These are phyloP conservation scores for Xylaria castorea DNA, from an alignment of 495 filamentous ascomycete species.

Conservation along the genomic window DNA sequence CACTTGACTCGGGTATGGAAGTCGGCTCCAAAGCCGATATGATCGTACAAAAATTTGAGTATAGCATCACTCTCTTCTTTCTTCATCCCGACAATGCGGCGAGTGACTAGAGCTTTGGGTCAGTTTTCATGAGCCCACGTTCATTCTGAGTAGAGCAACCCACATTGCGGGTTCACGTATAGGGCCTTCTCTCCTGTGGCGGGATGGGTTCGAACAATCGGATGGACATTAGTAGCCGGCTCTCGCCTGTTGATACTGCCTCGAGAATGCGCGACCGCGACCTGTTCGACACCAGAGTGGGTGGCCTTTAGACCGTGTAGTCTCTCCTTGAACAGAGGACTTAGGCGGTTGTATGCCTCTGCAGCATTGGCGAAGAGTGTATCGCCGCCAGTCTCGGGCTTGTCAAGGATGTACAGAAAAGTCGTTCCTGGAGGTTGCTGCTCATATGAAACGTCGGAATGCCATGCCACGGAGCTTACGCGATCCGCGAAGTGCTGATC, in stretches of 20 bases:
- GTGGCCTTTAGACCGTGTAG: slow-evolving; percentile 79
- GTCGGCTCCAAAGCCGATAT: slow-evolving; percentile 80
- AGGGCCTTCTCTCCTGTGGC: slow-evolving; percentile 85
- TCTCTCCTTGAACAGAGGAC: slow-evolving; percentile 70
- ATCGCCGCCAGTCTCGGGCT: slow-evolving; percentile 77
- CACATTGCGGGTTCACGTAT: slow-evolving; percentile 86
- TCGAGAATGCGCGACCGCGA: slow-evolving; percentile 58
- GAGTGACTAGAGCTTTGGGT: slow-evolving; percentile 60
- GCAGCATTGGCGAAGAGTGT: slow-evolving; percentile 76
- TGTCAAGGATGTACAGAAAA: slow-evolving; percentile 80
- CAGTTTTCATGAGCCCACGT: not conserved
- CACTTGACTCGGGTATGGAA: slow-evolving; percentile 90
- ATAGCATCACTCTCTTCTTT: slow-evolving; percentile 80
- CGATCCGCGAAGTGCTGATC: slow-evolving; percentile 67
- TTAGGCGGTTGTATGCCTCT: slow-evolving; percentile 80
- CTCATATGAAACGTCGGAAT: slow-evolving; percentile 85
- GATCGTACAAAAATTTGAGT: slow-evolving; percentile 87
- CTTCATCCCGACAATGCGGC: slow-evolving; percentile 74
- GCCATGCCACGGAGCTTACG: slow-evolving; percentile 77
- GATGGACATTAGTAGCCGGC: slow-evolving; percentile 74
- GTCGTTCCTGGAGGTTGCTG: slow-evolving; percentile 84
- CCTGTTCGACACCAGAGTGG: slow-evolving; percentile 79
- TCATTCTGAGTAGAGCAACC: slow-evolving; percentile 41
- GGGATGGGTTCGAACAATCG: slow-evolving; percentile 81
- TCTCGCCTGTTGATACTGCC: slow-evolving; percentile 73